Evolutionary conservation across 2,329 filamentous ascomycete species (phyloP).

Genomic region (Fusarium nanum): DNA sequence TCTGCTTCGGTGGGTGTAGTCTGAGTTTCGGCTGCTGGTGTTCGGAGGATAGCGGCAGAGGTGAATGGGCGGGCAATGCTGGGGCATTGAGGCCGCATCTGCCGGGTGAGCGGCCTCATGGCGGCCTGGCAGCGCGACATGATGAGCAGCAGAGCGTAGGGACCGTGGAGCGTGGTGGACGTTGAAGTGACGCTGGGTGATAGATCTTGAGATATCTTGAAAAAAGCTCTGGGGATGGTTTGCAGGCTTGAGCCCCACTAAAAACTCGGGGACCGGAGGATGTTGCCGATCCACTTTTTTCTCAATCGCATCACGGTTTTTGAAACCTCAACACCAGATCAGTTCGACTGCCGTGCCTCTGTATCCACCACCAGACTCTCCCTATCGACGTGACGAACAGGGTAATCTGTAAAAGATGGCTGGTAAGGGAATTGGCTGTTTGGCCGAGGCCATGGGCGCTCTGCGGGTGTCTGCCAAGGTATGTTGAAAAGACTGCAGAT

Average conservation of each 20-base stretch:
- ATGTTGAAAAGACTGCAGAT: slow-evolving; percentile 34
- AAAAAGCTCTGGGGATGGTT: slow-evolving; percentile 48
- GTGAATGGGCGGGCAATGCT: slow-evolving; percentile 51
- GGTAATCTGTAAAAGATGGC: slow-evolving; percentile 52
- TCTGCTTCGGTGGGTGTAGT: slow-evolving; percentile 50
- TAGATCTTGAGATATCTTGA: slow-evolving; percentile 30
- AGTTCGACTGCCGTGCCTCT: not conserved
- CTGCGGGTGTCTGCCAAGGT: slow-evolving; percentile 60
- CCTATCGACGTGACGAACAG: slow-evolving; percentile 2
- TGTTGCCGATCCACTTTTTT: slow-evolving; percentile 46
- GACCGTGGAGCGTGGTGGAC: slow-evolving; percentile 12
- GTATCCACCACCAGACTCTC: slow-evolving; percentile 22
- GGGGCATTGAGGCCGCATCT: slow-evolving; percentile 58
- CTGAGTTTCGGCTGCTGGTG: slow-evolving; percentile 46
- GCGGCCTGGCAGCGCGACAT: slow-evolving; percentile 73
- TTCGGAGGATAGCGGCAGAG: slow-evolving; percentile 48
- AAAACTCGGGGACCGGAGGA: slow-evolving; percentile 46
- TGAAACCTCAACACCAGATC: slow-evolving; percentile 29
- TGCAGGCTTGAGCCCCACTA: slow-evolving; percentile 43
- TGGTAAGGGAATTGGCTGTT: slow-evolving; percentile 61
- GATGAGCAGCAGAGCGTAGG: slow-evolving; percentile 36
- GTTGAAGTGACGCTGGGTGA: slow-evolving; percentile 28
- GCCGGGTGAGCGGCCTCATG: slow-evolving; percentile 66
- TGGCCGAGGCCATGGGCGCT: slow-evolving; percentile 64
- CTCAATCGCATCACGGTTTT: slow-evolving; percentile 45